A percentile compares a stretch with the other conserved stretches of the same genome.
Conservation (phyloP, 1,139 yeast genomes). For the Nematodospora anomalae region DNA sequence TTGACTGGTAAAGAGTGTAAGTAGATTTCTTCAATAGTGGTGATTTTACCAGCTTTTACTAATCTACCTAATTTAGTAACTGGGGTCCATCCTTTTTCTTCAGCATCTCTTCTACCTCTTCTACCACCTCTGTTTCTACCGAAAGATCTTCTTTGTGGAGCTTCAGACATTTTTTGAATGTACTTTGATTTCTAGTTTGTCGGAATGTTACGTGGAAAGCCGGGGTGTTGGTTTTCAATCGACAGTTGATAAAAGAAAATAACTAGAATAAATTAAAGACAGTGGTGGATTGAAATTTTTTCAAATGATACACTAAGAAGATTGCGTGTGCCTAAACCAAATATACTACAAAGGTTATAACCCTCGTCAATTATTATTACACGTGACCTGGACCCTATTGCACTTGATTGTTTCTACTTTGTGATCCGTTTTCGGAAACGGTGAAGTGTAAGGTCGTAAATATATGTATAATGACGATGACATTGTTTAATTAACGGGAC, state of each 20-base stretch:
- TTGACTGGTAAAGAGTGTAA: slow-evolving; percentile 98
- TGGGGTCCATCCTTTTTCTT: slow-evolving; percentile 99
- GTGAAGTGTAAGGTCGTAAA: too few species aligned
- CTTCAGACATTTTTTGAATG: slow-evolving; percentile 57
- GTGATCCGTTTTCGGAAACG: too few species aligned
- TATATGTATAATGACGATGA: too few species aligned
- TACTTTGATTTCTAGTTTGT: slow-evolving; percentile 31
- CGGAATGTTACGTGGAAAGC: slow-evolving; percentile 93
- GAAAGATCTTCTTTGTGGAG: slow-evolving; percentile 60
- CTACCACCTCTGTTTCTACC: slow-evolving; percentile 58
- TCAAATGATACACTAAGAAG: slow-evolving; percentile 1
- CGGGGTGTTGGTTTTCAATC: slow-evolving; percentile 91
- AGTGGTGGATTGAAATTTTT: not conserved
- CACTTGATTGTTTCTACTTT: too few species aligned
- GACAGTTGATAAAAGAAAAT: slow-evolving; percentile 36
- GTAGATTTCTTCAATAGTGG: slow-evolving; percentile 97
- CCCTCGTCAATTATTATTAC: too few species aligned
- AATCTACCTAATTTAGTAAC: slow-evolving; percentile 99
- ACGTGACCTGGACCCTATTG: too few species aligned
- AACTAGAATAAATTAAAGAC: not conserved
- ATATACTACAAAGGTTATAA: too few species aligned
- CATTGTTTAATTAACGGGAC: too few species aligned
- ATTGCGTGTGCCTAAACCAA: not conserved
- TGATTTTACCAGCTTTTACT: slow-evolving; percentile 97
- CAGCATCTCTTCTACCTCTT: slow-evolving; percentile 71